Conservation (phyloP, 129 eudicot genomes). For the Tagetes patula region DNA sequence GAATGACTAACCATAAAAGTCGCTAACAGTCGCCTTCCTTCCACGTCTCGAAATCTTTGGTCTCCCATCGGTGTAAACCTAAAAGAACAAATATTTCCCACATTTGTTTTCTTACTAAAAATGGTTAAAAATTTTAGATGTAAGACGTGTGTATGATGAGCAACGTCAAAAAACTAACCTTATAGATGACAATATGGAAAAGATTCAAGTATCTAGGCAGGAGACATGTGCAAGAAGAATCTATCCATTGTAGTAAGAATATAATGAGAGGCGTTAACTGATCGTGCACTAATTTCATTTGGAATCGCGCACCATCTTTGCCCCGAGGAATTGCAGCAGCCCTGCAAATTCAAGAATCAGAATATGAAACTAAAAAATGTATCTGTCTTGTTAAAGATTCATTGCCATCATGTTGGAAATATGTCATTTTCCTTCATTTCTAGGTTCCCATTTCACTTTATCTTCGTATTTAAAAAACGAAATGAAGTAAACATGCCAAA, state of each 20-base stretch:
- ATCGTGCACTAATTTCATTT: conserved; percentile 85
- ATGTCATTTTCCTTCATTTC: conserved; percentile 1
- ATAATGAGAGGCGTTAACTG: conserved; percentile 70
- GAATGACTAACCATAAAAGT: conserved; percentile 74
- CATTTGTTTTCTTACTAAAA: not conserved
- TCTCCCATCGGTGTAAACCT: conserved; percentile 85
- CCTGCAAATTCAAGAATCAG: conserved; percentile 42
- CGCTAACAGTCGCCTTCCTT: conserved; percentile 71
- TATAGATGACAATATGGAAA: conserved; percentile 66
- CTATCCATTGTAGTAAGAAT: conserved; percentile 78
- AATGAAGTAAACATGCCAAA: not conserved
- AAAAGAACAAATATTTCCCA: conserved; percentile 9
- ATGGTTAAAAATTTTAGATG: not conserved
- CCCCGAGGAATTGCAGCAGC: conserved; percentile 88
- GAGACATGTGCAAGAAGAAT: conserved; percentile 73
- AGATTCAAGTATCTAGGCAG: conserved; percentile 74
- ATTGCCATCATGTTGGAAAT: not conserved
- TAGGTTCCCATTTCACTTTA: not conserved
- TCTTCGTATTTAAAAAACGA: not conserved
- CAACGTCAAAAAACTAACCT: conserved; percentile 45
- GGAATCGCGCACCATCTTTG: conserved; percentile 74
- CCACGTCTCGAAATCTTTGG: conserved; percentile 54
- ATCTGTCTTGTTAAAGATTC: not conserved
- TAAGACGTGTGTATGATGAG: not conserved
- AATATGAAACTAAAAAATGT: not conserved